Percentiles rank a stretch among this genome's conserved stretches.
These are phyloP conservation scores for Hyphodiscus hymeniophilus DNA, from an alignment of 495 filamentous ascomycete species.

Conservation along the genomic window DNA sequence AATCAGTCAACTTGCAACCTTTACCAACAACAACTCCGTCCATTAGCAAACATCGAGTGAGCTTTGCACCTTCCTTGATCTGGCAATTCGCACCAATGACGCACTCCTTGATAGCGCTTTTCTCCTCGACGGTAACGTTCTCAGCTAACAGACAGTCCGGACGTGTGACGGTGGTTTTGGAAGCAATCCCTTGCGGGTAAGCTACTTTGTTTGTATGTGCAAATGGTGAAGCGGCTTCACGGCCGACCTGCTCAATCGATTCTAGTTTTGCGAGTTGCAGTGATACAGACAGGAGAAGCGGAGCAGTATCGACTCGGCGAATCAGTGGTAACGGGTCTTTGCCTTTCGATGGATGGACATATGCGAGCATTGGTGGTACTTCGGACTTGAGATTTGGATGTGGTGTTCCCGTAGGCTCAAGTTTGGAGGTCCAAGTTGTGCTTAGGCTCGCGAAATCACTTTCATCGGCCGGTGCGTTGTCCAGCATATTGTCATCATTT, in stretches of 20 bases:
- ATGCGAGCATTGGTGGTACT: conserved; percentile 68
- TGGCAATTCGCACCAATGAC: conserved; percentile 81
- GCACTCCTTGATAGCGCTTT: conserved; percentile 76
- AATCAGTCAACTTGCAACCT: conserved; percentile 68
- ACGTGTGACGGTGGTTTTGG: conserved; percentile 66
- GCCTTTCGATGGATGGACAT: conserved; percentile 50
- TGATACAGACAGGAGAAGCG: conserved; percentile 70
- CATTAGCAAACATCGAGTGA: conserved; percentile 82
- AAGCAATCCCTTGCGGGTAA: conserved; percentile 66
- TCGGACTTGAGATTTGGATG: conserved; percentile 20
- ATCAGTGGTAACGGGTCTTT: conserved; percentile 47
- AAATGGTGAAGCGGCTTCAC: conserved; percentile 52
- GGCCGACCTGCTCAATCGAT: conserved; percentile 56
- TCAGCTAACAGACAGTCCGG: conserved; percentile 70
- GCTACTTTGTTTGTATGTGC: conserved; percentile 73
- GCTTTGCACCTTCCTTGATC: conserved; percentile 69
- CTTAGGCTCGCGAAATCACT: conserved; percentile 56
- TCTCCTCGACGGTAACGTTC: conserved; percentile 78
- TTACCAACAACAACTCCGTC: conserved; percentile 77
- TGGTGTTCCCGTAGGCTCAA: background rate
- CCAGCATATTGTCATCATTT: conserved; percentile 28
- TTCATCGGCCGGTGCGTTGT: conserved; percentile 36
- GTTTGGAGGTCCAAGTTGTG: conserved; percentile 37
- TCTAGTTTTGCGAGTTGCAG: conserved; percentile 74
- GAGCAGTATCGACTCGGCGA: conserved; percentile 78